Base-by-base conservation (phyloP, 371 early-diverging fungal species). In the Rhizopus arrhizus region DNA sequence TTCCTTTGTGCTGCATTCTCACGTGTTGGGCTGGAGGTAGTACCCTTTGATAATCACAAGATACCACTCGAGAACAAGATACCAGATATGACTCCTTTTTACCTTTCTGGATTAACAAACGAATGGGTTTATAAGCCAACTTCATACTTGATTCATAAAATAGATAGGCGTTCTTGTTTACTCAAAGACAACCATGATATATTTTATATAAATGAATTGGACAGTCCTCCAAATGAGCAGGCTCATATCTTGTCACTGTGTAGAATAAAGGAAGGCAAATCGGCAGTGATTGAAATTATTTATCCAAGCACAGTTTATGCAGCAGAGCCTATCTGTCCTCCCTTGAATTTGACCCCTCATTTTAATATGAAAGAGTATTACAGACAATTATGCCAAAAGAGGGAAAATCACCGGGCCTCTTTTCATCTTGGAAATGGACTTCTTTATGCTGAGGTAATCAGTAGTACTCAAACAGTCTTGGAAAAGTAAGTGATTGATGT, bases 401-500 rank as follows among this genome's bases (percentile, higher is more conserved):
- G 43, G 66, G 70, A 40, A 42, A 48, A 13, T 31, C n/a, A 15
- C n/a, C 42, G 49, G 29, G 29, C 1, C 4, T 33, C 43, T 34
- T 10, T 60, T 32, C 65, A 68, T 49, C 88, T 89, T 65, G 97
- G 97, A 11, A 86, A 84, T 36, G 79, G 72, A 35, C 58, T 95
- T 3, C 60, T 95, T 58, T 95, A 93, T 74, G 83, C 90, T 5
- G 83, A 91, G 49, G 83, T 88, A 0, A 77, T 93, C 4, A 80
- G 84, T 2, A 95, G 95, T 12, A 98, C 97, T 2, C 97, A 96
- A 70, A 92, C 95, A 2, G 66, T 96, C 40, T 70, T 97, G 34
- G 95, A 95, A 60, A 92, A 89, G 82, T 89, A 78, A 35, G 46
- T 28, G 6, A 7, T 16, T 29, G 8, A 7, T 53, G 5, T 22